phyloP scores from a whole-genome alignment of 768 basidiomycete species.

The Trametes coccinea region DNA sequence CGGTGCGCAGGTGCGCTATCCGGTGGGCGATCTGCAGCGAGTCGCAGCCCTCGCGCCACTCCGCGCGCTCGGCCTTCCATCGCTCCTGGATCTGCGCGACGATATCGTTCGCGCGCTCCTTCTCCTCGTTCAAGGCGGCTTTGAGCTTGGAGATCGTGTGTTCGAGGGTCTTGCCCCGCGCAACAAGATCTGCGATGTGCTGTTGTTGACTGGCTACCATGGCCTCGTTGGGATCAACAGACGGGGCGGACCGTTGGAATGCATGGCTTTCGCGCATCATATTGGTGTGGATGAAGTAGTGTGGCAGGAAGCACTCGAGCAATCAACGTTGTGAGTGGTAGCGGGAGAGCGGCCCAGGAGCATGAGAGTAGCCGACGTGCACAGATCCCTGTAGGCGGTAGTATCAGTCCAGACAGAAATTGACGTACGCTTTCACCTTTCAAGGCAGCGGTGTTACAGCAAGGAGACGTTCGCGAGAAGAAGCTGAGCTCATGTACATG shows the following conservation, averaged over 20 bases:
- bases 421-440: too few relatives aligned
- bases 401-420: too few relatives aligned
- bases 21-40: slow-evolving; percentile 62
- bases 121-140: slow-evolving; percentile 48
- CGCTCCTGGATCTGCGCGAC: slow-evolving; percentile 46
- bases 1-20: slow-evolving; percentile 60
- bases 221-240: slow-evolving; percentile 34
- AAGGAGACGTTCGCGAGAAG: too few relatives aligned
- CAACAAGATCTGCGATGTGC: slow-evolving; percentile 75
- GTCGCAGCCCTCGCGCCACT: slow-evolving; percentile 66
- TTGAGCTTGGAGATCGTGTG: slow-evolving; percentile 56
- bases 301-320: neutral
- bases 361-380: too few relatives aligned
- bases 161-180: slow-evolving; percentile 65
- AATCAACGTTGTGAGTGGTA: neutral
- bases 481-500: too few relatives aligned
- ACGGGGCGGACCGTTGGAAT: neutral
- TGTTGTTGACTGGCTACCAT: slow-evolving; percentile 61
- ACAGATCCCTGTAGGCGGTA: too few relatives aligned
- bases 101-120: slow-evolving; percentile 42
- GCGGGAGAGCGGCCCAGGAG: too few relatives aligned
- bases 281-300: neutral
- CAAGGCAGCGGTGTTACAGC: too few relatives aligned
- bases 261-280: slow-evolving; percentile 3
- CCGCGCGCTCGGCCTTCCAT: slow-evolving; percentile 52